Evolutionary conservation across 2,329 filamentous ascomycete species (phyloP), one percentile per base, ranked within the genome.

Genomic region (Aspergillus arachidicola): DNA sequence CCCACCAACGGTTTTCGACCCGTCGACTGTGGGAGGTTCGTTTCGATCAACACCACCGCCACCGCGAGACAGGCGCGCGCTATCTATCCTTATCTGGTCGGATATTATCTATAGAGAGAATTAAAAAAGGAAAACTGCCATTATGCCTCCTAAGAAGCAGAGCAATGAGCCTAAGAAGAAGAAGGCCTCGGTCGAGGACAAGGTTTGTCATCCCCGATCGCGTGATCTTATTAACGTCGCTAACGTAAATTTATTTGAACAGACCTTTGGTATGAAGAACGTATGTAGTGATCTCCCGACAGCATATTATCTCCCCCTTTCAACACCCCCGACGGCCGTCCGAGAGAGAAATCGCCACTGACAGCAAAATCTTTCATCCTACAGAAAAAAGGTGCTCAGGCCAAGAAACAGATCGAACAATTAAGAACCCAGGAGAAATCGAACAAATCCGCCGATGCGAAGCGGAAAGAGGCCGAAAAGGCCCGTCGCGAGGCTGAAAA

Each of bases 261-360:
- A 85, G 83, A 97, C 95, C 56, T 99, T 99, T 85, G 95, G 95
- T 73, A 98, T 99, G 95, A 99, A 99, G 83, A 99, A 99, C 78
- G 83, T 85, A 80, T 71, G 81, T 79, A 61, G 63, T 48, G 55
- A 64, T 60, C 54, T 51, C 26, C 41, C 36, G 30, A 54, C 19
- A 12, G 36, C 59, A 34, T 58, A 30, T 26, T 36, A 5, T 34
- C 21, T 23, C 32, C 32, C 48, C 26, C 14, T 45, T 48, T 57
- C 54, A 60, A 45, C 60, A 53, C 61, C 51, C 34, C 53, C 54
- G 46, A 56, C 38, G 61, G 54, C 50, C 53, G 28, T 43, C 57
- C 62, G 45, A 26, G 34, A 30, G 34, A 61, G 61, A 43, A 50
- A 62, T 32, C 16, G 34, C 58, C 45, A 63, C 72, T 72, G 67